These are phyloP conservation scores for Picea sitchensis DNA, from an alignment of 75 land plant species.

Conservation along the genomic window DNA sequence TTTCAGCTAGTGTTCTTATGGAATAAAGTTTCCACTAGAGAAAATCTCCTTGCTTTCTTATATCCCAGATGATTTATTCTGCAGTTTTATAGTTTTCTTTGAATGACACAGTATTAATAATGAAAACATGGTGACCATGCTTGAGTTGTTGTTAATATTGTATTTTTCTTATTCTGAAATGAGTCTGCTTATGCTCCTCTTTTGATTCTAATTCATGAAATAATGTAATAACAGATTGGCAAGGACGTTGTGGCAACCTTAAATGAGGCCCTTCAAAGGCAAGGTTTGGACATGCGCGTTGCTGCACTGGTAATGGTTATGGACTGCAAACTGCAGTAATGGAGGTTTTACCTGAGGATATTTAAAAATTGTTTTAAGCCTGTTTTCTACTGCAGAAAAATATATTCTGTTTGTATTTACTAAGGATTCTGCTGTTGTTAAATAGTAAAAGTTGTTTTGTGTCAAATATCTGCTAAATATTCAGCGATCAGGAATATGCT, in stretches of 20 bases:
- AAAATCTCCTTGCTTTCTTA: neutral
- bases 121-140: neutral
- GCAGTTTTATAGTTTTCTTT: neutral
- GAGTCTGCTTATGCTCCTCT: neutral
- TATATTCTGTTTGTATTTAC: neutral
- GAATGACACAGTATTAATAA: neutral
- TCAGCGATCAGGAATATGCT: neutral
- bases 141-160: neutral
- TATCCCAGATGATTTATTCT: neutral
- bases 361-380: neutral
- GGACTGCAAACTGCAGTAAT: neutral
- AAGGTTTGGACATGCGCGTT: conserved; percentile 81
- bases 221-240: conserved; percentile 55
- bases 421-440: neutral
- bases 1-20: neutral
- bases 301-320: conserved; percentile 56
- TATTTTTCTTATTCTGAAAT: neutral
- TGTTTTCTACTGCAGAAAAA: neutral
- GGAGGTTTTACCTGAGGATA: neutral
- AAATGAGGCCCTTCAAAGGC: conserved; percentile 59
- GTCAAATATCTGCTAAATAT: too few species aligned
- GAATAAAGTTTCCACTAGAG: neutral
- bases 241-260: conserved; percentile 69
- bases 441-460: neutral
- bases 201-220: conserved; percentile 2